Evolutionary conservation across 768 basidiomycete genomes (phyloP), one percentile per base, ranked within the genome.

Genomic region (Cystobasidium tubakii): DNA sequence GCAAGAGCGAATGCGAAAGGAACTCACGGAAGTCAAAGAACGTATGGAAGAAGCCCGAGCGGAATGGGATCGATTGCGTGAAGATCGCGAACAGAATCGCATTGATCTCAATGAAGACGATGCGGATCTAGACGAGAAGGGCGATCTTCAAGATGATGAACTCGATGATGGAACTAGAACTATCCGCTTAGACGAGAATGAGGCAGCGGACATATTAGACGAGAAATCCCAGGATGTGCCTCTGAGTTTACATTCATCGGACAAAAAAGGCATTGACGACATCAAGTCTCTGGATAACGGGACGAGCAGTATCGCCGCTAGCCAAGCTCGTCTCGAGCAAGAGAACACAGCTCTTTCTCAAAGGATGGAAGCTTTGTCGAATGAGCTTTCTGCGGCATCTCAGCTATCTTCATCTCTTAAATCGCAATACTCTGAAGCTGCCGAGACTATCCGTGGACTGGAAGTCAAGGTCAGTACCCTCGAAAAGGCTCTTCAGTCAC

Each of bases 1-100:
- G 82, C 92, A 97, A 77, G 92, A 96, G 73, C 83, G 82, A 9
- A 86, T 96, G 79, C 89, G 89, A 81, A 83, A 84, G 33, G 93
- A 98, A 77, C 87, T 98, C 1, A 83, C 85, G 43, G 83, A 84
- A 1, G 83, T 98, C 65, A 84, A 89, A 17, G 88, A 89, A 62
- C 79, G 80, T 73, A 79, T 82, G 75, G 76, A 76, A 31, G 69
- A 73, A 39, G 53, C 69, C 15, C 29, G 69, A 23, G 29, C n/a
- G 21, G 66, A 76, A 74, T 77, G 92, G 82, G 88, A 90, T 75
- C 84, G 85, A 72, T 85, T 86, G 55, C 84, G 86, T 77, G 83
- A 84, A 21, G 34, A 50, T 43, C 42, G 33, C 55, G 46, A 69
- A 25, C 33, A 33, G 17, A 69, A 19, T 29, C 42, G 17, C 21